Evolutionary conservation across 2,329 filamentous ascomycete genomes (phyloP).

Genomic region (Penicillium concentricum): DNA sequence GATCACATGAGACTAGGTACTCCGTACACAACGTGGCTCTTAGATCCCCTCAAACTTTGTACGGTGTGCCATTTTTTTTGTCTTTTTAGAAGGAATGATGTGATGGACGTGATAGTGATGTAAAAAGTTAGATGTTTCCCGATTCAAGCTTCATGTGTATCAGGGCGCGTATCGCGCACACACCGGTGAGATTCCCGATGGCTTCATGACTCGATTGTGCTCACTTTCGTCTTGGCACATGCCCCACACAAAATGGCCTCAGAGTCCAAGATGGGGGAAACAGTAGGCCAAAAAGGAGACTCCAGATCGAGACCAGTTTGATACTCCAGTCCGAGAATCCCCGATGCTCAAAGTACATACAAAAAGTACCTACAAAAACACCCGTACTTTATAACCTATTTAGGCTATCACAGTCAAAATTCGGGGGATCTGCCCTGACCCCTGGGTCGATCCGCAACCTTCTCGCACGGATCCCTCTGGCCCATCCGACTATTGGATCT

Average conservation of each 20-base stretch:
- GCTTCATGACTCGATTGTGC: background rate
- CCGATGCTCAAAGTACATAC: background rate
- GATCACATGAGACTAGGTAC: slow-evolving; percentile 1
- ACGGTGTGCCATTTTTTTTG: background rate
- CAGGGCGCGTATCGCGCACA: slow-evolving; percentile 18
- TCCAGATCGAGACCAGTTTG: background rate
- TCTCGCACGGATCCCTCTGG: slow-evolving; percentile 20
- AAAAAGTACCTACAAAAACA: background rate
- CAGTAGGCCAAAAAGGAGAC: background rate
- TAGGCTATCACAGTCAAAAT: background rate
- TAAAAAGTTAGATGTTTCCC: background rate
- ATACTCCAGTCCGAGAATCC: slow-evolving; percentile 9
- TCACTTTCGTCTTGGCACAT: background rate
- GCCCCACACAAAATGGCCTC: background rate
- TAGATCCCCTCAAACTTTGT: slow-evolving; percentile 1
- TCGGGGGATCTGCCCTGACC: slow-evolving; percentile 19
- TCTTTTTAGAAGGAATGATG: background rate
- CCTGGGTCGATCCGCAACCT: slow-evolving; percentile 24
- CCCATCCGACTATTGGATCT: slow-evolving; percentile 28
- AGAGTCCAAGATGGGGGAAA: background rate
- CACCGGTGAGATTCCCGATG: background rate
- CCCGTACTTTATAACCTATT: background rate
- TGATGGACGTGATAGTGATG: slow-evolving; percentile 1
- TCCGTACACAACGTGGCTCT: slow-evolving; percentile 15
- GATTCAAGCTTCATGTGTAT: slow-evolving; percentile 19